Conservation (phyloP, 441 rosid genomes). For the Biscutella laevigata region DNA sequence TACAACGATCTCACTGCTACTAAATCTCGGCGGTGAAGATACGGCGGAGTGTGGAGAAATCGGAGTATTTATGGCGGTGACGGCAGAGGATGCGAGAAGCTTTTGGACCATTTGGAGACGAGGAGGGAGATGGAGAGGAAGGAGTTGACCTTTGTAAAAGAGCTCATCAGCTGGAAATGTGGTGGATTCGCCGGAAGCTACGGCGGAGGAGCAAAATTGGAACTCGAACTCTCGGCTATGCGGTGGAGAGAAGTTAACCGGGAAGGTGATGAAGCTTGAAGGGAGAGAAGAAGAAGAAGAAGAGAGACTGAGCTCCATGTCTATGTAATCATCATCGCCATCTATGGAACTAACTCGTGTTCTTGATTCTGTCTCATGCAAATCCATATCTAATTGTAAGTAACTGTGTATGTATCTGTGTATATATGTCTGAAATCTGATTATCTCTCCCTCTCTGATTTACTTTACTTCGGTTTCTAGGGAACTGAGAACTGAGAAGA, state of each 20-base stretch:
- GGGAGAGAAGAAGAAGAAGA: constrained; percentile 26
- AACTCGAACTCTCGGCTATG: constrained; percentile 74
- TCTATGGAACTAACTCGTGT: constrained; percentile 24
- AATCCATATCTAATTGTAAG: constrained; percentile 9
- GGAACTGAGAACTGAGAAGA: constrained; percentile 24
- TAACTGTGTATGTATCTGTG: constrained; percentile 1
- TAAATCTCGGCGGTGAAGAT: constrained; percentile 46
- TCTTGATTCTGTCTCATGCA: constrained; percentile 22
- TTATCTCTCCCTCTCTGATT: constrained; percentile 14
- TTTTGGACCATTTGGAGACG: constrained; percentile 65
- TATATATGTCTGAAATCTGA: constrained; percentile 18
- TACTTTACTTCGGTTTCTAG: constrained; percentile 25
- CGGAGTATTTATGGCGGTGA: background rate
- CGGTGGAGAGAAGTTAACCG: constrained; percentile 42
- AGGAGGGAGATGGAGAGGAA: constrained; percentile 89
- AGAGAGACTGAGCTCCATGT: constrained; percentile 58
- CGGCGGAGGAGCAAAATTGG: constrained; percentile 49
- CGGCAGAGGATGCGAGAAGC: constrained; percentile 41
- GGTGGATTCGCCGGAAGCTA: constrained; percentile 27
- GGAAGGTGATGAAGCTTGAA: constrained; percentile 34
- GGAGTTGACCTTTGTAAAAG: constrained; percentile 85
- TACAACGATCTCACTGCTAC: constrained; percentile 37
- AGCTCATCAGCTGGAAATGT: constrained; percentile 85
- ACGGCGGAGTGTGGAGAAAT: constrained; percentile 31
- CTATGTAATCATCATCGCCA: constrained; percentile 60